A percentile compares a stretch with the other conserved stretches of the same genome.
Evolutionary conservation across 106 monocot genomes (phyloP).

Genomic region (Allium sativum): DNA sequence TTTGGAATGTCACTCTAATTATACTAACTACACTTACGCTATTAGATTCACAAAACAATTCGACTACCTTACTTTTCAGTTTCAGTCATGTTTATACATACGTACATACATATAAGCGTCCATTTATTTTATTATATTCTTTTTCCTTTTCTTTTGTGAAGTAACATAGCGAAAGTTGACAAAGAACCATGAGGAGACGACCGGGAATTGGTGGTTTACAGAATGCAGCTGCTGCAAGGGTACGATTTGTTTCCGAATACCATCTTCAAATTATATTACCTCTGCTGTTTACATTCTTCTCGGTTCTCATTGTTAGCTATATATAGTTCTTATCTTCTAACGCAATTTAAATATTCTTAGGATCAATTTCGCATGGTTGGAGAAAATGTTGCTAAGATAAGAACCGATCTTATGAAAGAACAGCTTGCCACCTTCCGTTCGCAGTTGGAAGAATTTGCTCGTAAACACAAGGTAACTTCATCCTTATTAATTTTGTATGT

Average conservation of each 20-base stretch:
- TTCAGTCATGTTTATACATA: too few species aligned
- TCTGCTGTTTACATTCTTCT: not conserved
- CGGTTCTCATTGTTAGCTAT: not conserved
- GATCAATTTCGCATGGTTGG: slow-evolving; percentile 81
- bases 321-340: not conserved
- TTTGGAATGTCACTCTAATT: too few species aligned
- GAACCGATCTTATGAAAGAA: slow-evolving; percentile 89
- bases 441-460: slow-evolving; percentile 95
- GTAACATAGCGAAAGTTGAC: slow-evolving; percentile 3
- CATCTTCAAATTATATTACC: not conserved
- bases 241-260: slow-evolving; percentile 6
- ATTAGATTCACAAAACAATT: too few species aligned
- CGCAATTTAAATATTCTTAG: slow-evolving; percentile 15
- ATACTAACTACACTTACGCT: too few species aligned
- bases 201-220: slow-evolving; percentile 85
- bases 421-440: slow-evolving; percentile 82
- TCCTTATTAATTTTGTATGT: not conserved
- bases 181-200: slow-evolving; percentile 65
- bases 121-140: too few species aligned
- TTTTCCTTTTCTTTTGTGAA: not conserved
- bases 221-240: slow-evolving; percentile 72
- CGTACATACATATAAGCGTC: too few species aligned
- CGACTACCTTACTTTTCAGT: too few species aligned
- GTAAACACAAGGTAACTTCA: slow-evolving; percentile 66
- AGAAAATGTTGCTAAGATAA: slow-evolving; percentile 81